phyloP scores from a whole-genome alignment of 495 filamentous ascomycete species.

The Neurospora sp. region DNA sequence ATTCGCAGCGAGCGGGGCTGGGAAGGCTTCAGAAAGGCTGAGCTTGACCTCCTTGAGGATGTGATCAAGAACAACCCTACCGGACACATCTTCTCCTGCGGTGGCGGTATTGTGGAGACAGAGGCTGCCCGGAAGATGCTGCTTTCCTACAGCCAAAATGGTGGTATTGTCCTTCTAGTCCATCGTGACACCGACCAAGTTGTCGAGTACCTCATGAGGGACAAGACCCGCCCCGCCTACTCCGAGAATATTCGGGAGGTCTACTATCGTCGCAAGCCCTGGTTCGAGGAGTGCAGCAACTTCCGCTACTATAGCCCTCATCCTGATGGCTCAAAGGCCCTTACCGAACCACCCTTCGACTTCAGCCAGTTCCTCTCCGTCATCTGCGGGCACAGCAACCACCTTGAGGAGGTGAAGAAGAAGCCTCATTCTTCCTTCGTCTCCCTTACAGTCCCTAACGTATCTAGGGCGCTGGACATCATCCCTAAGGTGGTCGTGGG shows the following conservation, averaged over 20 bases:
- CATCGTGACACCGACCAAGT: slow-evolving; percentile 80
- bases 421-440: slow-evolving; percentile 87
- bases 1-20: slow-evolving; percentile 66
- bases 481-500: slow-evolving; percentile 70
- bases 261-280: slow-evolving; percentile 83
- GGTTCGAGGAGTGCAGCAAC: slow-evolving; percentile 91
- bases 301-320: slow-evolving; percentile 81
- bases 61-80: slow-evolving; percentile 63
- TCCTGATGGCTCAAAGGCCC: slow-evolving; percentile 43
- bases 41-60: slow-evolving; percentile 63
- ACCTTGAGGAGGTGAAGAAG: slow-evolving; percentile 52
- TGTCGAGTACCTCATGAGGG: slow-evolving; percentile 79
- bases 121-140: slow-evolving; percentile 73
- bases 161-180: slow-evolving; percentile 83
- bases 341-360: slow-evolving; percentile 60
- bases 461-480: slow-evolving; percentile 50
- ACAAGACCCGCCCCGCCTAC: slow-evolving; percentile 89
- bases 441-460: slow-evolving; percentile 71
- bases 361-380: slow-evolving; percentile 69
- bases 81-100: slow-evolving; percentile 82
- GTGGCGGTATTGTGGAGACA: slow-evolving; percentile 87
- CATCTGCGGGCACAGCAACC: slow-evolving; percentile 59
- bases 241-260: slow-evolving; percentile 89
- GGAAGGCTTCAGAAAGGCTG: slow-evolving; percentile 78
- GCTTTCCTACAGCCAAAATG: slow-evolving; percentile 58